A percentile compares a stretch with the other conserved stretches of the same genome.
phyloP scores from a whole-genome alignment of 2,329 filamentous ascomycete genomes.

The Colletotrichum sp. region DNA sequence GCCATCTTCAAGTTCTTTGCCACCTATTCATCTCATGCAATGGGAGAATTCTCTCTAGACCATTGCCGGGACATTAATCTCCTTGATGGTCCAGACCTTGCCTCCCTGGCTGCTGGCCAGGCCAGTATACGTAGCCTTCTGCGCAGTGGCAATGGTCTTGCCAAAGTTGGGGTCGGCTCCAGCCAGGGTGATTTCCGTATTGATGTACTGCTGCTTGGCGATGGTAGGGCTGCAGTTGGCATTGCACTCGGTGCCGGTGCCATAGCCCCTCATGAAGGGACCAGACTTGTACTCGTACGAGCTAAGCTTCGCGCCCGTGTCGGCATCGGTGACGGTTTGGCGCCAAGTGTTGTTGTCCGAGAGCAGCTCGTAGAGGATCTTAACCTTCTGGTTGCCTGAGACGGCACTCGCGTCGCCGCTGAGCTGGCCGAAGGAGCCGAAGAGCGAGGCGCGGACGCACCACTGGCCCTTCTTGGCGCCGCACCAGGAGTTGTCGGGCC shows the following conservation, averaged over 20 bases:
- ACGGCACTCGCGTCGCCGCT: background rate
- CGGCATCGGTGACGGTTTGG: constrained; percentile 38
- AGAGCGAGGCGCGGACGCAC: constrained; percentile 35
- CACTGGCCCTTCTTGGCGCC: constrained; percentile 40
- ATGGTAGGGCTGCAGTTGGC: constrained; percentile 39
- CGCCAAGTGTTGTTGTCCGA: constrained; percentile 26
- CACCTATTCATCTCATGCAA: background rate
- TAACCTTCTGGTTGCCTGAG: background rate
- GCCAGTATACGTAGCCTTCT: background rate
- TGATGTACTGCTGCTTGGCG: constrained; percentile 33
- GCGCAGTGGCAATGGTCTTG: background rate
- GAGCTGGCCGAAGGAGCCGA: constrained; percentile 44
- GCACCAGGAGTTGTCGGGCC: constrained; percentile 45
- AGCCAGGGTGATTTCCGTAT: constrained; percentile 19
- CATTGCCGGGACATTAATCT: background rate
- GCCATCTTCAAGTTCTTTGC: background rate
- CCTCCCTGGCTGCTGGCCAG: background rate
- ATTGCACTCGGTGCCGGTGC: constrained; percentile 46
- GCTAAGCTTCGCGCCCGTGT: constrained; percentile 36
- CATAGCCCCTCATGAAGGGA: constrained; percentile 40
- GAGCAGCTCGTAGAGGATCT: constrained; percentile 25
- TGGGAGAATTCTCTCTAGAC: background rate
- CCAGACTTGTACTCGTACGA: constrained; percentile 37
- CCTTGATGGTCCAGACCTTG: constrained; percentile 5
- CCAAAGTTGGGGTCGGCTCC: background rate